Conservation (phyloP, 495 filamentous ascomycete species). For the Talaromyces thailandensis region DNA sequence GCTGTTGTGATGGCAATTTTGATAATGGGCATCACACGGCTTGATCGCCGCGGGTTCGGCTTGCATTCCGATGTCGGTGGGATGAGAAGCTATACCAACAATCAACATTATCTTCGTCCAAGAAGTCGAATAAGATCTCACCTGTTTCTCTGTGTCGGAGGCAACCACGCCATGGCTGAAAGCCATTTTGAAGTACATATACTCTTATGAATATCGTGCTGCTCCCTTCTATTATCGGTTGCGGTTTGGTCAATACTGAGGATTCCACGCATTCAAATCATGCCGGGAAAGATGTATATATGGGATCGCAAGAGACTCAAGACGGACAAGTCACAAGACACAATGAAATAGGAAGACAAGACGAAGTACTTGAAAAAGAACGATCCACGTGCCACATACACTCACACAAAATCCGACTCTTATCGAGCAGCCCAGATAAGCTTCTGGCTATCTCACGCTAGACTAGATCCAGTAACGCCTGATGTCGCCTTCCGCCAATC, state of each 20-base stretch:
- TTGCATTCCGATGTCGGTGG: background rate
- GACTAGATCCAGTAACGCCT: background rate
- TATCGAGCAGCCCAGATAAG: background rate
- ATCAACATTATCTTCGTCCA: background rate
- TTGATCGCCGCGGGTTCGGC: background rate
- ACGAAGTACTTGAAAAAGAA: background rate
- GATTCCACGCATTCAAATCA: background rate
- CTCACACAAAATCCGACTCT: background rate
- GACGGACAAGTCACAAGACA: background rate
- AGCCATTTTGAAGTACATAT: background rate
- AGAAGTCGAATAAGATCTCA: background rate
- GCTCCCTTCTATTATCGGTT: background rate
- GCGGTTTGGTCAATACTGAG: background rate
- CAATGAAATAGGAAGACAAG: background rate
- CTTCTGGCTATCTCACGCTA: background rate
- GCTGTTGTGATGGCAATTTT: background rate
- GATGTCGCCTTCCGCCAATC: background rate
- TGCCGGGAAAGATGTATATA: background rate
- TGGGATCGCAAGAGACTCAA: background rate
- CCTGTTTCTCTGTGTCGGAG: conserved; percentile 4
- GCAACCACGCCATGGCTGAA: background rate
- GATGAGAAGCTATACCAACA: background rate
- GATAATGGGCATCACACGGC: background rate
- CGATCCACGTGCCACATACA: background rate
- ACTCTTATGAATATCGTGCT: background rate